Evolutionary conservation across 106 monocot species (phyloP).

Genomic region (Hemerocallis citrina): DNA sequence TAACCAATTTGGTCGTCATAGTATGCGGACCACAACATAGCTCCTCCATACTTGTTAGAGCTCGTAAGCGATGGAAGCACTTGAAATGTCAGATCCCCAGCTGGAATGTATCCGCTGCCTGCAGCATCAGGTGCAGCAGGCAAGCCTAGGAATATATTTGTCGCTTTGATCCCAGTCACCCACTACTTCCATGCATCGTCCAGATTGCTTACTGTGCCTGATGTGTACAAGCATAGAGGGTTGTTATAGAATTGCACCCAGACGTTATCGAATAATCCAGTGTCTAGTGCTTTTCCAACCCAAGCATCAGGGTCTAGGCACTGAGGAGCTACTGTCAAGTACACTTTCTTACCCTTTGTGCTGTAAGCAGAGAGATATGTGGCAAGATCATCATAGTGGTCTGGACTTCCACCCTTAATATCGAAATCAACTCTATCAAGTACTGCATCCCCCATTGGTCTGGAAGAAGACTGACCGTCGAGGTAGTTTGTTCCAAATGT

Average conservation of each 20-base stretch:
- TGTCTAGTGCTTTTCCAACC: background rate
- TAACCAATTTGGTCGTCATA: slow-evolving; percentile 13
- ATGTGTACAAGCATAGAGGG: slow-evolving; percentile 9
- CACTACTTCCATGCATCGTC: slow-evolving; percentile 13
- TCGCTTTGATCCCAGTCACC: background rate
- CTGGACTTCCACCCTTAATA: slow-evolving; percentile 4
- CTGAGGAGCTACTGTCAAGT: slow-evolving; percentile 9
- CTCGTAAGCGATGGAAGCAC: slow-evolving; percentile 11
- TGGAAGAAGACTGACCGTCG: slow-evolving; percentile 1
- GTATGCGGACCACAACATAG: slow-evolving; percentile 20
- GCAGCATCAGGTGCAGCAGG: slow-evolving; percentile 14
- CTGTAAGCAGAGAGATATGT: slow-evolving; percentile 1
- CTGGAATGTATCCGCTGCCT: slow-evolving; percentile 6
- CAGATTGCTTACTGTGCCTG: background rate
- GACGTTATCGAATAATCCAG: slow-evolving; percentile 20
- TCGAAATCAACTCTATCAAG: slow-evolving; percentile 17
- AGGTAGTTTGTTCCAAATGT: slow-evolving; percentile 28
- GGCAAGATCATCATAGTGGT: slow-evolving; percentile 13
- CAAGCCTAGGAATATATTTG: slow-evolving; percentile 6
- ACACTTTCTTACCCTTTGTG: background rate
- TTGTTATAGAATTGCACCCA: slow-evolving; percentile 23
- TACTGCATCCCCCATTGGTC: slow-evolving; percentile 14
- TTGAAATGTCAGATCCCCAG: background rate
- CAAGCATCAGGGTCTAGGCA: slow-evolving; percentile 9
- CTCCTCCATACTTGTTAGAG: slow-evolving; percentile 17